Evolutionary conservation across 108 stramenopile species (phyloP), one percentile per base, ranked within the genome.

Genomic region (Nitzschia sp.): DNA sequence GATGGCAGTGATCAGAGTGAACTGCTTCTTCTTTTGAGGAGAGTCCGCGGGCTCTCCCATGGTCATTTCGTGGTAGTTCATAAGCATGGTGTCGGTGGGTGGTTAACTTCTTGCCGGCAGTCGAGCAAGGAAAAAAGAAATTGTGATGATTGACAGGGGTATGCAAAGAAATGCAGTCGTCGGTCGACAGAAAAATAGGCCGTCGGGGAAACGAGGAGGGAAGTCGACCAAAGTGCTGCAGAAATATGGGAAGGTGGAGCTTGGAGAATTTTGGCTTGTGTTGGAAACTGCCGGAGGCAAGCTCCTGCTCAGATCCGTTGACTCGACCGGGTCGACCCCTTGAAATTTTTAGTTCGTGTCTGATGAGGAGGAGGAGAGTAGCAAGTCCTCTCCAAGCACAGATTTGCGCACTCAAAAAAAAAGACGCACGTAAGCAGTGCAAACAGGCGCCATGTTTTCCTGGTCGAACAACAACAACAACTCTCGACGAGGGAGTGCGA

Each of bases 11-110:
- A 85, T 83, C 22, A 87, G 61, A 6, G 76, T 42, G 25, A 77
- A 85, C 74, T 91, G 90, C 48, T 76, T 60, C 12, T 78, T 63
- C 56, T 63, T 51, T 46, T 70, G 59, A 3, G 86, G 85, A 40
- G 86, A 78, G 70, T 83, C 74, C 26, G 59, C 53, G 19, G 75
- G 67, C 44, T 86, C 80, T 58, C 57, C 43, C 71, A 84, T 78
- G 17, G 85, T 87, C 72, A 91, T 72, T 86, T 84, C 89, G 72
- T 88, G 89, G 75, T 88, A 86, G 71, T 84, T 88, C 61, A 90
- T 37, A 64, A 76, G 50, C 81, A 75, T 83, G 50, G 63, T 78
- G 41, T 25, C 53, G 46, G 29, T 34, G 29, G 29, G 1, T 34
- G 5, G 29, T 34, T 34, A 34, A 34, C 29, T 34, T 34, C 29